Conservation (phyloP, 164 flowering plant genomes). For the Sextonia rubra region DNA sequence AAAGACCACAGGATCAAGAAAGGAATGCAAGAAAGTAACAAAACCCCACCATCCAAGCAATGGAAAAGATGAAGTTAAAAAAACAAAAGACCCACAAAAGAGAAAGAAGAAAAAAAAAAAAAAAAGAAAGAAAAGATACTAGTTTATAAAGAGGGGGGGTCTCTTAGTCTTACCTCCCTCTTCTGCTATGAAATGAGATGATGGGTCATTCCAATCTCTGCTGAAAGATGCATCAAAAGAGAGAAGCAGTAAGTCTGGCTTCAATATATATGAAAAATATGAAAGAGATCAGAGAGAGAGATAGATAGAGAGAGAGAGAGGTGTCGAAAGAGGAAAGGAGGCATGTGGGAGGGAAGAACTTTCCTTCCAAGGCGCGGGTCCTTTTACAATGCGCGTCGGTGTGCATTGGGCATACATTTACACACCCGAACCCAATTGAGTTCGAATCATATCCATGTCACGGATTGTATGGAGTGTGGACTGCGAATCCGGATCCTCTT, state of each 20-base stretch:
- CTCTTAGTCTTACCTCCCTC: constrained; percentile 1
- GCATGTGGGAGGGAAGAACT: constrained; percentile 5
- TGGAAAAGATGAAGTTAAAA: not conserved
- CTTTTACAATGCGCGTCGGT: not conserved
- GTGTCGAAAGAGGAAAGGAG: not conserved
- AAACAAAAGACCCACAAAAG: not conserved
- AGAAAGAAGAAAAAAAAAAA: not conserved
- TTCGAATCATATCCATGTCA: no score
- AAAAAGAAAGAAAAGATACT: constrained; percentile 4
- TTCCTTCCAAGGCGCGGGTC: not conserved
- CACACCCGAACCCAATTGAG: no score
- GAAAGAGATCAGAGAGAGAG: not conserved
- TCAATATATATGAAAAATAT: not conserved
- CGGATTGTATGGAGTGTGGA: no score
- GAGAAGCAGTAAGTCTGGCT: not conserved
- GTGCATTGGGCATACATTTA: not conserved
- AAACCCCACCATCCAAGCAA: constrained; percentile 18
- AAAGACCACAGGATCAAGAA: constrained; percentile 20
- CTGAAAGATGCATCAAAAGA: constrained; percentile 5
- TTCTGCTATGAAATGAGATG: constrained; percentile 1
- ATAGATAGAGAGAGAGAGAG: not conserved
- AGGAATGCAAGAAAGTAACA: constrained; percentile 18
- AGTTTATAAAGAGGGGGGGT: constrained; percentile 12
- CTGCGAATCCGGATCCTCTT: no score
- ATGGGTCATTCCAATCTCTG: constrained; percentile 9